Conservation (phyloP, 2,329 filamentous ascomycete species). For the Colletotrichum higginsianum region DNA sequence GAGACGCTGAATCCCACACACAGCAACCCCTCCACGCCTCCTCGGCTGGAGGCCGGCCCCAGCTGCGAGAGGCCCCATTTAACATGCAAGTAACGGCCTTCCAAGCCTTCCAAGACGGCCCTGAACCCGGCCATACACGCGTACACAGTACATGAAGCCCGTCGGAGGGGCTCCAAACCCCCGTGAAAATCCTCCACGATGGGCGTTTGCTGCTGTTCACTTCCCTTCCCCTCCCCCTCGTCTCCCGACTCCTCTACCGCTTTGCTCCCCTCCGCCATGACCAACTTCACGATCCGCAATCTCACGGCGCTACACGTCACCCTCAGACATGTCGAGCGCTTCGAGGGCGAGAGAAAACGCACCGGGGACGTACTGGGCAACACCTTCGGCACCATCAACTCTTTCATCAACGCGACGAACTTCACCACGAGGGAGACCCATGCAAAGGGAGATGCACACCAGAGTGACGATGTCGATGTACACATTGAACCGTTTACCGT, state of each 20-base stretch:
- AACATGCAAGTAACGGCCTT: slow-evolving; percentile 38
- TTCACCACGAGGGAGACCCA: slow-evolving; percentile 50
- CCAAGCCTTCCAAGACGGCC: slow-evolving; percentile 31
- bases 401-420: slow-evolving; percentile 61
- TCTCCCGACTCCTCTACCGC: slow-evolving; percentile 7
- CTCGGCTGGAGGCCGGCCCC: slow-evolving; percentile 23
- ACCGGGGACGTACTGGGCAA: slow-evolving; percentile 61
- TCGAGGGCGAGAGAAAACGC: slow-evolving; percentile 66
- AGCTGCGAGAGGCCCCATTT: slow-evolving; percentile 33
- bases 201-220: slow-evolving; percentile 35
- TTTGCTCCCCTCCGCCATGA: slow-evolving; percentile 54
- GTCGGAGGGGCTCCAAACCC: slow-evolving; percentile 30
- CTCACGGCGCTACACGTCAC: slow-evolving; percentile 81
- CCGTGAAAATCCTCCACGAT: slow-evolving; percentile 39
- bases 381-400: slow-evolving; percentile 59
- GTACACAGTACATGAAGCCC: slow-evolving; percentile 30
- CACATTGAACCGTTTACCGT: slow-evolving; percentile 78
- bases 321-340: slow-evolving; percentile 81
- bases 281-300: slow-evolving; percentile 83
- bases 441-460: slow-evolving; percentile 72
- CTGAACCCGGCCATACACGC: slow-evolving; percentile 33
- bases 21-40: slow-evolving; percentile 9
- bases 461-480: slow-evolving; percentile 74
- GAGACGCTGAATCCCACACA: slow-evolving; percentile 31
- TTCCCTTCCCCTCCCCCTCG: slow-evolving; percentile 32